These are phyloP conservation scores for Pichia sp. DNA, from an alignment of 1,139 yeast species.

Conservation along the genomic window DNA sequence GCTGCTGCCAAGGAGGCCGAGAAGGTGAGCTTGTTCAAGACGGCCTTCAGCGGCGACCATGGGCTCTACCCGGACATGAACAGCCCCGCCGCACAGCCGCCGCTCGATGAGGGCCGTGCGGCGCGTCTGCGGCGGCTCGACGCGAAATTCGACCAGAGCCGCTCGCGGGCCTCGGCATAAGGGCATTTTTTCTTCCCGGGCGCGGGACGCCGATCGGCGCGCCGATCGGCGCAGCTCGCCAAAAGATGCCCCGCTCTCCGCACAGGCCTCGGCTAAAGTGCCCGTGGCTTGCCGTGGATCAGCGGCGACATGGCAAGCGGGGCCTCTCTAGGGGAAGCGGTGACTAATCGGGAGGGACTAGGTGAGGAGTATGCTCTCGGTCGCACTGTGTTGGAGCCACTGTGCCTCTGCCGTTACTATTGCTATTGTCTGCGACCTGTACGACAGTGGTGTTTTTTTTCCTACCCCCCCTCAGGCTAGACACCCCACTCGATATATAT, in stretches of 20 bases:
- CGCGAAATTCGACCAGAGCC: constrained; percentile 19
- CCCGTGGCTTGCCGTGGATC: background rate
- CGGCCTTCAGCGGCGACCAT: constrained; percentile 21
- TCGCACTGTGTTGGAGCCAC: too few species aligned
- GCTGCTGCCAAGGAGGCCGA: constrained; percentile 5
- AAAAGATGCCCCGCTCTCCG: too few species aligned
- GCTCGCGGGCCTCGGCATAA: too few species aligned
- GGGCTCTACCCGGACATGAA: constrained; percentile 19
- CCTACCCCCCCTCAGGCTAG: background rate
- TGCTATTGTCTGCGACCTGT: background rate
- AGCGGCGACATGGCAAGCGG: background rate
- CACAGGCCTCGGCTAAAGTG: background rate
- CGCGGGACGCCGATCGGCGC: background rate
- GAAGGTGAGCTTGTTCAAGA: constrained; percentile 22
- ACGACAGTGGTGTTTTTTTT: background rate
- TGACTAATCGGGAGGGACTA: background rate
- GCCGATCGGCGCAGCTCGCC: background rate
- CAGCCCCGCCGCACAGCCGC: constrained; percentile 1
- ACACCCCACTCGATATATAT: background rate
- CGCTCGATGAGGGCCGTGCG: constrained; percentile 16
- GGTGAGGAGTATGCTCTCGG: too few species aligned
- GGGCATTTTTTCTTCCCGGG: too few species aligned
- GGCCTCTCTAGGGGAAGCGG: background rate
- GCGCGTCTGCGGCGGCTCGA: constrained; percentile 25
- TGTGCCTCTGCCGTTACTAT: too few species aligned